A percentile compares a stretch with the other conserved stretches of the same genome.
These are phyloP conservation scores for Spirogloea muscicola DNA, from an alignment of 139 green algal species.

Conservation along the genomic window DNA sequence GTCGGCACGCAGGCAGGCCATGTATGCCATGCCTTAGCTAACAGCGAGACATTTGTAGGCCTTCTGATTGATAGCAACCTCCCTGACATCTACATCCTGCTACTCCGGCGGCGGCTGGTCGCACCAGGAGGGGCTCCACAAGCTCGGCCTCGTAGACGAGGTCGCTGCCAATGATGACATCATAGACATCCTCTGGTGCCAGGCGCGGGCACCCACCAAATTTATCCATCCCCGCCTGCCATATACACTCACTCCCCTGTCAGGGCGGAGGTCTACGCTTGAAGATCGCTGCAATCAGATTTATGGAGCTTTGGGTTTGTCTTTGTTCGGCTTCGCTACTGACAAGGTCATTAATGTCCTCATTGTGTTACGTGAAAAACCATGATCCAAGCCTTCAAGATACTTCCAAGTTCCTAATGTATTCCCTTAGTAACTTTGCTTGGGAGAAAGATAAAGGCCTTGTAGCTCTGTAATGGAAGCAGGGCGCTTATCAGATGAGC, in stretches of 20 bases:
- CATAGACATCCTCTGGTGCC: neutral
- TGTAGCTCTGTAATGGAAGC: too few species aligned
- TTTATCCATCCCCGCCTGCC: neutral
- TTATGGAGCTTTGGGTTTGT: too few species aligned
- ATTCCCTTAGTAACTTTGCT: too few species aligned
- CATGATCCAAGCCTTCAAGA: too few species aligned
- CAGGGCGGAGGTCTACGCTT: neutral
- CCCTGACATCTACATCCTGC: neutral
- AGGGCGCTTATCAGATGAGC: too few species aligned
- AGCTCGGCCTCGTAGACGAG: neutral
- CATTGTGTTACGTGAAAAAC: too few species aligned
- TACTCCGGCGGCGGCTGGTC: neutral
- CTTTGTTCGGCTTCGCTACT: neutral
- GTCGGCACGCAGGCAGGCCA: neutral
- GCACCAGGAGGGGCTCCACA: slow-evolving; percentile 1
- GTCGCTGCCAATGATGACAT: slow-evolving; percentile 7
- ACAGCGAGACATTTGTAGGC: neutral
- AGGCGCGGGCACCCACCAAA: neutral
- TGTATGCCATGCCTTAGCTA: neutral
- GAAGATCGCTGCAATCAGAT: too few species aligned
- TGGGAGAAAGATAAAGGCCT: too few species aligned
- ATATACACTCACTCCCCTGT: neutral
- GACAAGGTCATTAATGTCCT: neutral
- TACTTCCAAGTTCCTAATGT: too few species aligned
- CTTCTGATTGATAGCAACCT: neutral